Evolutionary conservation across 768 basidiomycete genomes (phyloP).

Genomic region (Tylopilus intermedius): DNA sequence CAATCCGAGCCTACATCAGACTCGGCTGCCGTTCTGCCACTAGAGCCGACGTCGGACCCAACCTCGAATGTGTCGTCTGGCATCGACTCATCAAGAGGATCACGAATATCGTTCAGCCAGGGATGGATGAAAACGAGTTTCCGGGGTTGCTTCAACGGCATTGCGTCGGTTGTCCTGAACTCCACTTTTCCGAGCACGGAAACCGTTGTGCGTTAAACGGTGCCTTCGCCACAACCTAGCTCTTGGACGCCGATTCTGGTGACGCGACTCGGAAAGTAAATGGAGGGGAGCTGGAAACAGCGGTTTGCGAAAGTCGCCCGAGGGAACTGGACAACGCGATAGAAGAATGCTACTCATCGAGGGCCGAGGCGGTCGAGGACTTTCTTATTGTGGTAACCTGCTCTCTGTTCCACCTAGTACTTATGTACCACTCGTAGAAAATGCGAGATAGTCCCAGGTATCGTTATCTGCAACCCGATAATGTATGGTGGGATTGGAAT

Average conservation of each 20-base stretch:
- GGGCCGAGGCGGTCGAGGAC: too few species aligned
- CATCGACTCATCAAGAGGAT: neutral
- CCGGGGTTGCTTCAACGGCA: neutral
- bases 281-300: neutral
- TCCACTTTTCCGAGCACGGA: too few species aligned
- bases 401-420: too few species aligned
- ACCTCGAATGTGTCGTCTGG: neutral
- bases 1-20: too few species aligned
- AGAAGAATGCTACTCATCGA: neutral
- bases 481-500: too few species aligned
- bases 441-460: too few species aligned
- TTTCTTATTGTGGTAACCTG: too few species aligned
- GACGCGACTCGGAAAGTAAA: neutral
- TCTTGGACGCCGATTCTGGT: neutral
- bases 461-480: too few species aligned
- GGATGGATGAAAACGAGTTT: slow-evolving; percentile 5
- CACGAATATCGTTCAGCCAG: slow-evolving; percentile 7
- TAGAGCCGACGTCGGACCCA: too few species aligned
- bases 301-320: neutral
- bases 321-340: neutral
- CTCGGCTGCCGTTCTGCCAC: too few species aligned
- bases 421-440: too few species aligned
- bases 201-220: neutral
- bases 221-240: neutral
- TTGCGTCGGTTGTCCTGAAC: neutral